Conservation (phyloP, 208 protist genomes). For the Balamuthia mandrillaris region DNA sequence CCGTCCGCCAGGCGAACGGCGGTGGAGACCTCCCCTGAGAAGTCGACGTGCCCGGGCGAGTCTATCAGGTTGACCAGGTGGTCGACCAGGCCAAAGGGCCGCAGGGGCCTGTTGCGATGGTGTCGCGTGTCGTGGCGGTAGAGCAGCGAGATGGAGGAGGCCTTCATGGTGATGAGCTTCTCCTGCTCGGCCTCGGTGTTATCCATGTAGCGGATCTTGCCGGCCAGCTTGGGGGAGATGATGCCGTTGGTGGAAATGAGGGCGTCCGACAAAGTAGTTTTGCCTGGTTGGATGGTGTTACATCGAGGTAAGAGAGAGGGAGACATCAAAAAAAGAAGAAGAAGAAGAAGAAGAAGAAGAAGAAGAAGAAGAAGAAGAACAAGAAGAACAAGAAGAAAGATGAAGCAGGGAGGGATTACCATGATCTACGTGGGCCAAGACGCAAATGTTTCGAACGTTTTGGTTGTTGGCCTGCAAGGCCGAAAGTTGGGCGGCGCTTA, state of each 20-base stretch:
- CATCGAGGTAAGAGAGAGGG: neutral
- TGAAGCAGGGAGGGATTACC: conserved; percentile 48
- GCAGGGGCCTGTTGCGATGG: neutral
- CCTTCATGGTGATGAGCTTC: conserved; percentile 98
- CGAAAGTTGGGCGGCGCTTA: conserved; percentile 6
- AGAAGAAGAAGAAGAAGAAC: neutral
- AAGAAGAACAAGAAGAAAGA: neutral
- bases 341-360: neutral
- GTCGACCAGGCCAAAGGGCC: neutral
- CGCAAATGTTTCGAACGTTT: conserved; percentile 92
- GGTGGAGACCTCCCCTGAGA: conserved; percentile 92
- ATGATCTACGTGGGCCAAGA: conserved; percentile 98
- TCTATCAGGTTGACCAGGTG: conserved; percentile 97
- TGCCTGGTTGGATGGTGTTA: conserved; percentile 70
- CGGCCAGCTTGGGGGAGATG: conserved; percentile 91
- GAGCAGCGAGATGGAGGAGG: conserved; percentile 91
- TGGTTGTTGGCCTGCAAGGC: conserved; percentile 65
- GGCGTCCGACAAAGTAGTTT: conserved; percentile 96
- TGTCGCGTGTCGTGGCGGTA: conserved; percentile 35
- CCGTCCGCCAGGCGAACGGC: conserved; percentile 96
- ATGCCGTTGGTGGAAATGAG: conserved; percentile 96
- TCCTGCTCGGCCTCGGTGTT: conserved; percentile 94
- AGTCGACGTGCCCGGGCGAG: conserved; percentile 99
- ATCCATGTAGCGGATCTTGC: conserved; percentile 96
- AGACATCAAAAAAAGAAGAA: neutral